Evolutionary conservation across 352 stramenopile genomes (phyloP), one percentile per base, ranked within the genome.

Genomic region (Lagenidium giganteum): DNA sequence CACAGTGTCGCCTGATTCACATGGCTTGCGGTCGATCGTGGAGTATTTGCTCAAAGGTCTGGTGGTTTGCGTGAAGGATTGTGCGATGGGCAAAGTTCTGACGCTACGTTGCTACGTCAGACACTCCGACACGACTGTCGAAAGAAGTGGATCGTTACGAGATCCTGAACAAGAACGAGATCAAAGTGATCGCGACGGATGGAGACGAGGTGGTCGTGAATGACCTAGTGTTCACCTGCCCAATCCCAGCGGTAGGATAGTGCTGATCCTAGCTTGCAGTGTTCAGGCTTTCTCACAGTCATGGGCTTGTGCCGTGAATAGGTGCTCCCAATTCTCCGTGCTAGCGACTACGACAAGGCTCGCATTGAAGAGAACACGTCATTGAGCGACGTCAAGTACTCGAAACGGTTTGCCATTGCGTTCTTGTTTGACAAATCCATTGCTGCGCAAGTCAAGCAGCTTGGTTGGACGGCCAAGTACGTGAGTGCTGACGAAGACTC

Each of bases 381-480:
- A 41, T 46, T 6, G 5, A 27, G 8, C 16, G 9, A 12, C 27
- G 71, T 89, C 14, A 46, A 51, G 18, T 89, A 86, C 55, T 89
- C 74, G 14, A 73, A 87, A 41, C 66, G 77, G 5, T 83, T 89
- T 47, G 74, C 77, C 20, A 56, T 76, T 29, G 77, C 71, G 18
- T 77, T 76, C 22, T 47, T 89, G 6, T 89, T 85, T 18, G 67
- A 86, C 33, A 38, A 61, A 24, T 51, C 43, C n/a, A 58, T 75
- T 18, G 51, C 57, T 11, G 12, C 49, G 11, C 26, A 50, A 1
- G 71, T 87, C 22, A 29, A 66, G 8, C 54, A 65, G 27, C 43
- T 84, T 8, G 67, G 65, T 0, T 89, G 73, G 77, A 87, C 65
- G 16, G 64, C 64, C 47, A 84, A 79, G 50, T 89, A 86, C 47